A percentile compares a stretch with the other conserved stretches of the same genome.
These are phyloP conservation scores for Venturia oleaginea DNA, from an alignment of 2,329 filamentous ascomycete species.

Conservation along the genomic window DNA sequence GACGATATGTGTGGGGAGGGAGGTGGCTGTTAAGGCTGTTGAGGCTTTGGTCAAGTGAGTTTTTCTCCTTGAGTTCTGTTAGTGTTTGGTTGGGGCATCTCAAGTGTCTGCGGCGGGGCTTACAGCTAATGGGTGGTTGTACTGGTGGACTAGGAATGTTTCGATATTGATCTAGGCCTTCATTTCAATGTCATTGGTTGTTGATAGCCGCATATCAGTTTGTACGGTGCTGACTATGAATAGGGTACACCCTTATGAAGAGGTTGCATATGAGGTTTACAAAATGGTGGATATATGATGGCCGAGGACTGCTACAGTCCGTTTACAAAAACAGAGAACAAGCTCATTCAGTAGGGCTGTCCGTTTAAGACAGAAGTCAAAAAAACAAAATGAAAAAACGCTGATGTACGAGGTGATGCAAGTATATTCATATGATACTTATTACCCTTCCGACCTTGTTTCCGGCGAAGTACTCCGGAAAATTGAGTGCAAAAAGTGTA, in stretches of 20 bases:
- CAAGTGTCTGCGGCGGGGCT: too few species aligned
- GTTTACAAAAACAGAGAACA: neutral
- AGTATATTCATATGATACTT: too few species aligned
- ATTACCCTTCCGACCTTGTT: neutral
- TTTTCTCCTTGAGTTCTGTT: slow-evolving; percentile 7
- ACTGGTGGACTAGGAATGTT: too few species aligned
- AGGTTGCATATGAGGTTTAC: slow-evolving; percentile 37
- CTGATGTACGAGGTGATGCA: too few species aligned
- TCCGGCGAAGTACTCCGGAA: neutral
- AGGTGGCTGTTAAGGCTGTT: slow-evolving; percentile 48
- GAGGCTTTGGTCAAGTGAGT: slow-evolving; percentile 56
- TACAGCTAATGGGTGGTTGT: too few species aligned
- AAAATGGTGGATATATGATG: slow-evolving; percentile 34
- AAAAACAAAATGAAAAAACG: neutral
- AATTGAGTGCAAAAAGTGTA: neutral
- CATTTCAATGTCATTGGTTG: neutral
- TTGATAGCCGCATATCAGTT: neutral
- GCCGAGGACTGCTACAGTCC: too few species aligned
- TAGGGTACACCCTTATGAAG: slow-evolving; percentile 39
- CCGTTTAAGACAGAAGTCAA: neutral
- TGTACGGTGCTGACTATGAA: slow-evolving; percentile 13
- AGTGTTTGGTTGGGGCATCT: neutral
- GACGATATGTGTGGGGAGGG: slow-evolving; percentile 51
- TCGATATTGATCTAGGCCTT: too few species aligned
- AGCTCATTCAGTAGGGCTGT: neutral